Evolutionary conservation across 139 green algal species (phyloP), one percentile per base, ranked within the genome.

Genomic region (Micromonas commoda): DNA sequence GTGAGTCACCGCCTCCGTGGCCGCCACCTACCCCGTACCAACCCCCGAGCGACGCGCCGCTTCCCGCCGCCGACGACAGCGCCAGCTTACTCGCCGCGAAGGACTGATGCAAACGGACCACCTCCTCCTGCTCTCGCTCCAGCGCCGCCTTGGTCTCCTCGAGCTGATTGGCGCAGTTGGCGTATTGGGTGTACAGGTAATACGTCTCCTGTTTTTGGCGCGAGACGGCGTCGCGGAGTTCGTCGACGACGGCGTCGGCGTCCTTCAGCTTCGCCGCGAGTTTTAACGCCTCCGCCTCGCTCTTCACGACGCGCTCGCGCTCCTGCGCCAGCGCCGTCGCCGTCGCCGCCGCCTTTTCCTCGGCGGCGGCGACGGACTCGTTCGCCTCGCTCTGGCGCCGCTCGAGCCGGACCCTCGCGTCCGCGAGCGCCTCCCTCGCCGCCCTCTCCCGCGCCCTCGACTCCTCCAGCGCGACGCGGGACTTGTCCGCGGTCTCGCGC

Each of bases 151-250:
- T 51, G 20, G 66, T 73, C 0, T 51, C 31, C 13, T 73, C 33
- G 9, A 51, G 28, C 29, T 53, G 29, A 24, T 26, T 35, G 1
- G 16, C 29, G 20, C n/a, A 33, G 32, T 51, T 13, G n/a, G 29
- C 23, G 29, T 73, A 73, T 35, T 20, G 33, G 29, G n/a, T 52
- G 31, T 73, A 73, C 61, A 68, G 19, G 5, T 68, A 9, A 9
- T 68, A 13, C 19, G 61, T 68, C 19, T 68, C 61, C 32, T 75
- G 21, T 1, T 61, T 75, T 75, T 61, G 34, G 29, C 37, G 68
- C 0, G 6, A 24, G 5, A 38, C 19, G 20, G 26, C 38, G 19
- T 75, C 68, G 3, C 20, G 4, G 20, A 3, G 33, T 26, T 61
- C 32, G 6, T 63, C 37, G 68, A 63, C 21, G 31, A 38, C 61